phyloP scores from a whole-genome alignment of 1,284 basidiomycete genomes.

The Xanthoconium separans region DNA sequence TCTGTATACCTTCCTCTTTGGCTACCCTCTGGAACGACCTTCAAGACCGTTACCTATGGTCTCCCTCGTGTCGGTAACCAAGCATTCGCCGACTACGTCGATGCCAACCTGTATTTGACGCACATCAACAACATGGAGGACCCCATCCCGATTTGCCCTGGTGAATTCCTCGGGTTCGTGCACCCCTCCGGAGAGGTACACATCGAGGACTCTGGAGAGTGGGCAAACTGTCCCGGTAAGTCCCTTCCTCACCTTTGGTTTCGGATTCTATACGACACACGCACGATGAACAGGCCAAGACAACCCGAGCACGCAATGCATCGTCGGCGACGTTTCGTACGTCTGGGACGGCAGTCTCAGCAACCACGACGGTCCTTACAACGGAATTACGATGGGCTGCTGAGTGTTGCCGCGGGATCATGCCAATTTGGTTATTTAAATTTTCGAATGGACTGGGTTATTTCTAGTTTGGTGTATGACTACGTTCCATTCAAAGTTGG shows the following conservation, averaged over 20 bases:
- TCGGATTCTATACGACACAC: background rate
- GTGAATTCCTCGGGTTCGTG: slow-evolving; percentile 49
- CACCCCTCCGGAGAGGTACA: slow-evolving; percentile 62
- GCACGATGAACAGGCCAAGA: slow-evolving; percentile 46
- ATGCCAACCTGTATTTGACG: slow-evolving; percentile 42
- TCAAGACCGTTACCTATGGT: slow-evolving; percentile 46
- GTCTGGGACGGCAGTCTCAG: slow-evolving; percentile 44
- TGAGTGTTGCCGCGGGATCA: slow-evolving; percentile 6
- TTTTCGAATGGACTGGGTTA: background rate
- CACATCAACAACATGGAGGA: slow-evolving; percentile 56
- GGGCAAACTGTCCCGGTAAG: slow-evolving; percentile 48
- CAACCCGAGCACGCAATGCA: slow-evolving; percentile 51
- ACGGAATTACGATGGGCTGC: slow-evolving; percentile 52
- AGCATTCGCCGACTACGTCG: slow-evolving; percentile 59
- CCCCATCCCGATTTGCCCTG: slow-evolving; percentile 49
- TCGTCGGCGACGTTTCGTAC: slow-evolving; percentile 53
- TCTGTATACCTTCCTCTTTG: slow-evolving; percentile 40
- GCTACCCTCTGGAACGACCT: slow-evolving; percentile 34
- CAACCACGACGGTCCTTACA: slow-evolving; percentile 62
- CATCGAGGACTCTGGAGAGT: slow-evolving; percentile 46
- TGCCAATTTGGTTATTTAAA: background rate
- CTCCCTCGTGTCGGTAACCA: slow-evolving; percentile 70
- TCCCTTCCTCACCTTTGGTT: background rate
- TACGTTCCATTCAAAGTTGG: no score
- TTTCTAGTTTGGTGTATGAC: no score